phyloP scores from a whole-genome alignment of 495 filamentous ascomycete species.

The Neurospora intermedia region DNA sequence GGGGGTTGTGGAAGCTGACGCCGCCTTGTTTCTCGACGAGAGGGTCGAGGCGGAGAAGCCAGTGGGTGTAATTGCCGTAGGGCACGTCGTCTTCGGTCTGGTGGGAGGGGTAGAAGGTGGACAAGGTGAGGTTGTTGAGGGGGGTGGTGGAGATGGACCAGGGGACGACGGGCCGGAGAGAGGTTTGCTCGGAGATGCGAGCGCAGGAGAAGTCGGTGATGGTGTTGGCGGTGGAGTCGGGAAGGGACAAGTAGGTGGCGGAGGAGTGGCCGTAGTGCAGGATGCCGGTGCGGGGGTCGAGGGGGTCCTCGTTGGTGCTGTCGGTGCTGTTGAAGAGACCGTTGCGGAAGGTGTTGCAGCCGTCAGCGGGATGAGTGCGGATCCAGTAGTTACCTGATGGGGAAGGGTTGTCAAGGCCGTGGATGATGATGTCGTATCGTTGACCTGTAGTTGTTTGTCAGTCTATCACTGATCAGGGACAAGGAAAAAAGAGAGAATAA shows the following conservation, averaged over 20 bases:
- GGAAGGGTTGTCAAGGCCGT: constrained; percentile 34
- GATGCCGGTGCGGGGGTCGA: constrained; percentile 16
- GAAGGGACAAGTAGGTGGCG: constrained; percentile 1
- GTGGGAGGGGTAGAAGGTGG: constrained; percentile 6
- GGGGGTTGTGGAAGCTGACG: not conserved
- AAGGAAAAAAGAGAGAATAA: not conserved
- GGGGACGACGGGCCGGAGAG: constrained; percentile 11
- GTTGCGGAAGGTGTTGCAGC: not conserved
- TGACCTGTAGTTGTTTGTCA: constrained; percentile 21
- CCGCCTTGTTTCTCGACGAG: constrained; percentile 2
- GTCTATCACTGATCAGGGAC: not conserved
- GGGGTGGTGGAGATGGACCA: constrained; percentile 5
- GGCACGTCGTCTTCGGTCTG: constrained; percentile 10
- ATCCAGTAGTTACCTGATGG: constrained; percentile 42
- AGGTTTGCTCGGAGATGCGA: constrained; percentile 2
- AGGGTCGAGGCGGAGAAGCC: constrained; percentile 20
- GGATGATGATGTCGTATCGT: constrained; percentile 54
- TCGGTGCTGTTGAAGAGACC: constrained; percentile 2
- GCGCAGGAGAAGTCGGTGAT: not conserved
- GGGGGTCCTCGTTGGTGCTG: not conserved
- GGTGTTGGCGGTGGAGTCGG: not conserved
- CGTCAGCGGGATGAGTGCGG: constrained; percentile 10
- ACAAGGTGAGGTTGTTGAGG: constrained; percentile 4
- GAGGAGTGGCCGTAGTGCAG: constrained; percentile 15
- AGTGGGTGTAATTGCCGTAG: constrained; percentile 11